Conservation (phyloP, 495 filamentous ascomycete species). For the Penicillium coprophilum region DNA sequence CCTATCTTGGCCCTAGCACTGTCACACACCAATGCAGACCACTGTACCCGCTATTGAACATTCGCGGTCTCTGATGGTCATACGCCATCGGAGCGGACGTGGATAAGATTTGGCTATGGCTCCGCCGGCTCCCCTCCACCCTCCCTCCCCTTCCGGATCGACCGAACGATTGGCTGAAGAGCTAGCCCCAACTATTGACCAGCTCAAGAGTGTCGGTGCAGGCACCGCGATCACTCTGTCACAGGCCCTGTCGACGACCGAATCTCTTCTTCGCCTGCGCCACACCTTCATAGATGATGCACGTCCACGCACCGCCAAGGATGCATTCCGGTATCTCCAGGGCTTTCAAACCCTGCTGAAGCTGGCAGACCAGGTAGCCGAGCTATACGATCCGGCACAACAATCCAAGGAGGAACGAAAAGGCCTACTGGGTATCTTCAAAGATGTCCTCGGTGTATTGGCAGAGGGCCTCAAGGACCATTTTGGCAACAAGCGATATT, state of each 20-base stretch:
- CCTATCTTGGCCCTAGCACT: conserved; percentile 19
- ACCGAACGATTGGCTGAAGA: conserved; percentile 60
- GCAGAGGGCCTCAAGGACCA: conserved; percentile 77
- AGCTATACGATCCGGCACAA: conserved; percentile 61
- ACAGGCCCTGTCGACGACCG: conserved; percentile 36
- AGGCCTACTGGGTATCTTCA: conserved; percentile 66
- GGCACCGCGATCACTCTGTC: conserved; percentile 26
- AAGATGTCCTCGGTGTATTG: conserved; percentile 67
- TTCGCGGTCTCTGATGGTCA: conserved; percentile 46
- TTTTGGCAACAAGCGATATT: conserved; percentile 83
- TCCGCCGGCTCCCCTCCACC: conserved; percentile 47
- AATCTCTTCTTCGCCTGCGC: conserved; percentile 48
- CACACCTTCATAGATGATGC: conserved; percentile 57
- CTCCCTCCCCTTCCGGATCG: conserved; percentile 62
- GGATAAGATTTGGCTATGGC: conserved; percentile 42
- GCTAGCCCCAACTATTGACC: conserved; percentile 58
- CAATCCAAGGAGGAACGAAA: conserved; percentile 58
- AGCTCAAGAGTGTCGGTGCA: conserved; percentile 40
- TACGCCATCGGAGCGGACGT: conserved; percentile 39
- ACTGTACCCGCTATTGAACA: conserved; percentile 35
- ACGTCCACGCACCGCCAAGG: conserved; percentile 53
- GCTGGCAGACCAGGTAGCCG: conserved; percentile 64
- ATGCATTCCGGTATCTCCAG: conserved; percentile 77
- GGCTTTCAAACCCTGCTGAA: conserved; percentile 77
- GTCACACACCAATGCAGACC: conserved; percentile 46